A percentile compares a stretch with the other conserved stretches of the same genome.
Conservation (phyloP, 2,329 filamentous ascomycete species). For the Teratosphaeria zuluensis region DNA sequence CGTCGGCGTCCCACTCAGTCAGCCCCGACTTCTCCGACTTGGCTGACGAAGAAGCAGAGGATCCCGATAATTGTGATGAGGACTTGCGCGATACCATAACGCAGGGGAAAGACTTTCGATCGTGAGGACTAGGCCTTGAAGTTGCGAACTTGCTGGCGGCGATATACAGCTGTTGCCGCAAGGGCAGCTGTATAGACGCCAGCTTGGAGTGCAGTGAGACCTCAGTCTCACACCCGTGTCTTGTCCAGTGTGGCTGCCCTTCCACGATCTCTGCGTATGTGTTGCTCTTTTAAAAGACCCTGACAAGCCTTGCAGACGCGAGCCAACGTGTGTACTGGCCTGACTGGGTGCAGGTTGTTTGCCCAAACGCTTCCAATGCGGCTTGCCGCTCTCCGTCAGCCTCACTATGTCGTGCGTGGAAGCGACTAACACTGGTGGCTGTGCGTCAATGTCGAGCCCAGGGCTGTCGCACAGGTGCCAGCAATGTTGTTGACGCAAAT, state of each 20-base stretch:
- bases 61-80: slow-evolving; percentile 20
- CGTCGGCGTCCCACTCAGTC: slow-evolving; percentile 33
- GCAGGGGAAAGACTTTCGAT: slow-evolving; percentile 16
- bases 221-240: neutral
- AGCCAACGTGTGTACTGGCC: neutral
- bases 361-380: neutral
- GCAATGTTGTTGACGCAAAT: neutral
- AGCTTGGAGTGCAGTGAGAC: slow-evolving; percentile 22
- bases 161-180: slow-evolving; percentile 19
- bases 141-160: slow-evolving; percentile 9
- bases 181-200: slow-evolving; percentile 24
- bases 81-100: slow-evolving; percentile 22
- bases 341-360: neutral
- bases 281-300: neutral
- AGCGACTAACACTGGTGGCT: neutral
- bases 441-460: neutral
- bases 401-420: neutral
- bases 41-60: slow-evolving; percentile 16
- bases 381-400: neutral
- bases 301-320: neutral
- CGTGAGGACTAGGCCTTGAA: slow-evolving; percentile 8
- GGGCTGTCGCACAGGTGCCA: neutral
- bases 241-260: neutral
- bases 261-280: neutral
- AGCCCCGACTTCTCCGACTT: slow-evolving; percentile 14